Conservation (phyloP, 345 rosid species). For the Arabidopsis suecica region DNA sequence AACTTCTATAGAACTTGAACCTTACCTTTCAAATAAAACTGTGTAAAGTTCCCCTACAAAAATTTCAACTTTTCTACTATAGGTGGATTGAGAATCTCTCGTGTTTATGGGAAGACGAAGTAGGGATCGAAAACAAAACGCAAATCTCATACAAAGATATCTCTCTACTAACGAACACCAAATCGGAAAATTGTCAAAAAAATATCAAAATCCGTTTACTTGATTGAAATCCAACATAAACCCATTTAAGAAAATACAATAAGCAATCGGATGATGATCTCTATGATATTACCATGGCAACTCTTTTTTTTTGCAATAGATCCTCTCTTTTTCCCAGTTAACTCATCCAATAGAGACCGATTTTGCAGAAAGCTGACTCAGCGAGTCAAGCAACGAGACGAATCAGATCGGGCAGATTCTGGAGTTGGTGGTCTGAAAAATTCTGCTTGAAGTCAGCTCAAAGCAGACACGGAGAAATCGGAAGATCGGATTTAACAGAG, state of each 20-base stretch:
- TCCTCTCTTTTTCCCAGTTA: conserved; percentile 37
- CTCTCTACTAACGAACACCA: conserved; percentile 16
- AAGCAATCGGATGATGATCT: conserved; percentile 15
- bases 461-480: conserved; percentile 31
- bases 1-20: conserved; percentile 12
- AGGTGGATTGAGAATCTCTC: too few relatives aligned
- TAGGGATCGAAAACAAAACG: conserved; percentile 11
- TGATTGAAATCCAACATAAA: conserved; percentile 3
- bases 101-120: not conserved
- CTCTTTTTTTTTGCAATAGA: conserved; percentile 6
- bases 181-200: not conserved
- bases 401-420: conserved; percentile 44
- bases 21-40: not conserved
- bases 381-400: conserved; percentile 28
- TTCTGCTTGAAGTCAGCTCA: conserved; percentile 16
- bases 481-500: conserved; percentile 5
- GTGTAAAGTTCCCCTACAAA: not conserved
- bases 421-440: conserved; percentile 13
- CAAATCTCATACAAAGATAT: conserved; percentile 17
- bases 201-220: not conserved
- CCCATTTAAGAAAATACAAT: not conserved
- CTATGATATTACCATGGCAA: conserved; percentile 51
- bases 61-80: conserved; percentile 1
- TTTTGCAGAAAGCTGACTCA: conserved; percentile 19
- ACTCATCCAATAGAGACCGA: conserved; percentile 46